Conservation (phyloP, 345 rosid species). For the Pelargonium nanum region DNA sequence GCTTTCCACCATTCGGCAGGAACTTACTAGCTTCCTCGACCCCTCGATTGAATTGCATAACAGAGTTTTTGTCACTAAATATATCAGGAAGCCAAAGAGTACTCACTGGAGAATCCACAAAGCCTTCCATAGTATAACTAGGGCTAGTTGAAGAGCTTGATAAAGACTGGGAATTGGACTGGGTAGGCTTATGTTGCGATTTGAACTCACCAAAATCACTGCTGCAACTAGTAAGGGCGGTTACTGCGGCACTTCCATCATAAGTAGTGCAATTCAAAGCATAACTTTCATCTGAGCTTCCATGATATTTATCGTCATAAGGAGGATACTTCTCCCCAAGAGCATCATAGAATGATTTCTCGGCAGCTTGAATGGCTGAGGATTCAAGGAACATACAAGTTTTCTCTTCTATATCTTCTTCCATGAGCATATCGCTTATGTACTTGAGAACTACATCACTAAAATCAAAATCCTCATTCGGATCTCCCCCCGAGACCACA, state of each 20-base stretch:
- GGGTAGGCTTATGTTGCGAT: slow-evolving; percentile 13
- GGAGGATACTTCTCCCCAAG: slow-evolving; percentile 49
- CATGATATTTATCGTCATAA: slow-evolving; percentile 10
- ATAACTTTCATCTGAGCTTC: slow-evolving; percentile 12
- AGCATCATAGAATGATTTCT: slow-evolving; percentile 49
- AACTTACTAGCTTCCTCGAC: slow-evolving; percentile 46
- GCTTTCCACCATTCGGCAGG: slow-evolving; percentile 24
- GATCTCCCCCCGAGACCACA: slow-evolving; percentile 17
- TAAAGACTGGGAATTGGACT: slow-evolving; percentile 23
- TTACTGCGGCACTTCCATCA: slow-evolving; percentile 8
- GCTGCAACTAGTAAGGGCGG: slow-evolving; percentile 11
- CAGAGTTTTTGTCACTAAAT: slow-evolving; percentile 25
- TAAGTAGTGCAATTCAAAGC: slow-evolving; percentile 7
- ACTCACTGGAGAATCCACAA: slow-evolving; percentile 30
- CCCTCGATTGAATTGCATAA: slow-evolving; percentile 35
- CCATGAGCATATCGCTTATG: slow-evolving; percentile 50
- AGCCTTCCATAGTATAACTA: slow-evolving; percentile 16
- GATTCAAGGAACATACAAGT: slow-evolving; percentile 43
- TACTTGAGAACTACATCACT: slow-evolving; percentile 48
- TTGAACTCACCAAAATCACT: slow-evolving; percentile 14
- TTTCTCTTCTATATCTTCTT: slow-evolving; percentile 55
- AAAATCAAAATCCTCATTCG: slow-evolving; percentile 35
- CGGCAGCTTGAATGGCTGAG: slow-evolving; percentile 51
- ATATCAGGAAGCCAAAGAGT: slow-evolving; percentile 19
- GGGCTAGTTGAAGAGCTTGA: slow-evolving; percentile 18